Percentiles rank a stretch among this genome's conserved stretches.
Conservation (phyloP, 495 filamentous ascomycete genomes). For the Apiosordaria backusii region DNA sequence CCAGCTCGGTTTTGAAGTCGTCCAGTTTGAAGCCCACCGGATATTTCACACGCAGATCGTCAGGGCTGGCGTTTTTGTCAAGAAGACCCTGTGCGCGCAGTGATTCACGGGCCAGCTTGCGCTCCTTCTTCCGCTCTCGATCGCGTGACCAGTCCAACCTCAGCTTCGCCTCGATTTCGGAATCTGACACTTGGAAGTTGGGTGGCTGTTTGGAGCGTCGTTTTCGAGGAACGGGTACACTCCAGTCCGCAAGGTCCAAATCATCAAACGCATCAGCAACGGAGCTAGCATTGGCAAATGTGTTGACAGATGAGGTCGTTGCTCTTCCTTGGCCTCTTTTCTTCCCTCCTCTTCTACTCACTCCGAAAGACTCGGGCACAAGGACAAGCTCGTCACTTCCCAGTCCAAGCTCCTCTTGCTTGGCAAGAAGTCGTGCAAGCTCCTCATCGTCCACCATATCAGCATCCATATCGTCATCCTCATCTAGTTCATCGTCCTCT, state of each 20-base stretch:
- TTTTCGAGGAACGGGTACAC: conserved; percentile 57
- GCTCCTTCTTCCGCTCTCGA: conserved; percentile 72
- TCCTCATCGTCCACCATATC: conserved; percentile 52
- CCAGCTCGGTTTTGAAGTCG: conserved; percentile 70
- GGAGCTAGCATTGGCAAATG: conserved; percentile 53
- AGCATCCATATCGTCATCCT: conserved; percentile 32
- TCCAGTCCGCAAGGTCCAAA: conserved; percentile 81
- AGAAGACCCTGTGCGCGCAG: conserved; percentile 76
- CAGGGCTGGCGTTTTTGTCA: conserved; percentile 58
- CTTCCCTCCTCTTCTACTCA: not conserved
- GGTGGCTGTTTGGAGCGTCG: conserved; percentile 47
- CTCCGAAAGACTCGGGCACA: conserved; percentile 17
- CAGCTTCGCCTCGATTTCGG: conserved; percentile 64
- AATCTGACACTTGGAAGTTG: conserved; percentile 62
- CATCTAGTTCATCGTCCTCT: conserved; percentile 31
- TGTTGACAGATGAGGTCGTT: not conserved
- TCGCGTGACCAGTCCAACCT: conserved; percentile 68
- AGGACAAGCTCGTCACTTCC: conserved; percentile 55
- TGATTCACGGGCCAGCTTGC: conserved; percentile 74
- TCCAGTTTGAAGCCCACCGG: conserved; percentile 63
- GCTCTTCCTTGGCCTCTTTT: not conserved
- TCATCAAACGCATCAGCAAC: conserved; percentile 73
- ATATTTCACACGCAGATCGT: conserved; percentile 71
- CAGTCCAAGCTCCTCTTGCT: conserved; percentile 65
- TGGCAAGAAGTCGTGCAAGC: conserved; percentile 57